Base-by-base conservation (phyloP, 169 alveolate species). In the Toxoplasma gondii region DNA sequence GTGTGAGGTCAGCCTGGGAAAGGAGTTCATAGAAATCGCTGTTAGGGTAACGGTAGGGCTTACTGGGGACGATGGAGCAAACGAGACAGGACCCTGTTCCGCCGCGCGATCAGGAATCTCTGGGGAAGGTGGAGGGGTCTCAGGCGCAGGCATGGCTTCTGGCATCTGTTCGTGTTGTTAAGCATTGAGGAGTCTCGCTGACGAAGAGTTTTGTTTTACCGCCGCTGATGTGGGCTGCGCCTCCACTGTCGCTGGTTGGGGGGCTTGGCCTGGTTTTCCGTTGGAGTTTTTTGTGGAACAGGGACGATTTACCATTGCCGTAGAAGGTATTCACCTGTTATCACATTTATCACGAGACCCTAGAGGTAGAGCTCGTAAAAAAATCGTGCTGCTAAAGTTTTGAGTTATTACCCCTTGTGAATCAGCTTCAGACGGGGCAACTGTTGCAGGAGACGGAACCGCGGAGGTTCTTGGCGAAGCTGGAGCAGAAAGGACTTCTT, bases 321-420 rank as follows among this genome's bases (percentile, higher is more conserved):
- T 19, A 29, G 78, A 29, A 64, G 12, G 78, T 24, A 24, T 19
- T 39, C 87, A 78, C 87, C 87, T 78, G 87, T 78, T 19, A 78
- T 39, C 41, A 78, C 87, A 34, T 78, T 78, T 7, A 78, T 78
- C 31, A 78, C 87, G 34, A 78, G 87, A 34, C 87, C 87, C 87
- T 78, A 34, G 9, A 16, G 45, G 34, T 24, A 49, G 78, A 64
- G 36, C 0, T 29, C 34, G 34, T 24, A 64, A 9, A 64, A 29
- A 29, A 0, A 31, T 24, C 78, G 34, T 19, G 34, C 10, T 29
- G 78, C 78, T 17, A 64, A 64, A 64, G 24, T 19, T 17, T 0
- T 64, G 12, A 19, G 78, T 64, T 0, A 29, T 64, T 64, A 64
- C 78, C 34, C 78, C 78, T 64, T 64, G 78, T 64, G 34, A 64